Evolutionary conservation across 371 early-diverging fungal genomes (phyloP).

Genomic region (Mucor sp.): DNA sequence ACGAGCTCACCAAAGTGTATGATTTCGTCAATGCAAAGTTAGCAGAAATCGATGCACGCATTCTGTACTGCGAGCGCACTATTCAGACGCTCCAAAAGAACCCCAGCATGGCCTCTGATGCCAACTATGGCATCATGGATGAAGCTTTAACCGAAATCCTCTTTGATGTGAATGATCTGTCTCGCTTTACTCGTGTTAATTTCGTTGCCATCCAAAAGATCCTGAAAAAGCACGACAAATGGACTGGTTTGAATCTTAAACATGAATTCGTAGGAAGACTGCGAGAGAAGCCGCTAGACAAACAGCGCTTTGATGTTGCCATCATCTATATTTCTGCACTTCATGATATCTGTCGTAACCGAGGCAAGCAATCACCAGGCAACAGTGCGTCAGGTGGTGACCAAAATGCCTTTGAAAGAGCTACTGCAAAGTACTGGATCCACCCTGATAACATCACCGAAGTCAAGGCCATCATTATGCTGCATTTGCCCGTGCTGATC

Average conservation of each 20-base stretch:
- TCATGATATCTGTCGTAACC: constrained; percentile 29
- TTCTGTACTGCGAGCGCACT: constrained; percentile 66
- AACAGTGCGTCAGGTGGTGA: constrained; percentile 27
- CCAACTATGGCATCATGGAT: constrained; percentile 50
- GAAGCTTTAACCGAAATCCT: constrained; percentile 32
- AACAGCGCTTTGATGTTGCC: constrained; percentile 30
- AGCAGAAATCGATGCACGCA: constrained; percentile 79
- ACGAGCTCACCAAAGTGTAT: constrained; percentile 82
- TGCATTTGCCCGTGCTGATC: constrained; percentile 92
- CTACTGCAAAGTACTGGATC: constrained; percentile 85
- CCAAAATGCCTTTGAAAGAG: constrained; percentile 32
- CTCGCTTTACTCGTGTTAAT: constrained; percentile 92
- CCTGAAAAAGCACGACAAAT: constrained; percentile 89
- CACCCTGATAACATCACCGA: constrained; percentile 96
- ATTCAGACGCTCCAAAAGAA: constrained; percentile 26
- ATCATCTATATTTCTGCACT: constrained; percentile 30
- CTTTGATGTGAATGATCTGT: constrained; percentile 83
- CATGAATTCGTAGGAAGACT: constrained; percentile 19
- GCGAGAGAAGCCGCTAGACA: constrained; percentile 33
- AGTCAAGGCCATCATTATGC: constrained; percentile 87
- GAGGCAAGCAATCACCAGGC: constrained; percentile 26
- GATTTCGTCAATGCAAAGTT: constrained; percentile 58
- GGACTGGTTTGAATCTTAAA: constrained; percentile 21
- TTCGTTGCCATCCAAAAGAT: constrained; percentile 94
- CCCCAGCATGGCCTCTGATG: constrained; percentile 35